These are phyloP conservation scores for Parsonsia alboflavescens DNA, from an alignment of 257 asterid genomes.

Conservation along the genomic window DNA sequence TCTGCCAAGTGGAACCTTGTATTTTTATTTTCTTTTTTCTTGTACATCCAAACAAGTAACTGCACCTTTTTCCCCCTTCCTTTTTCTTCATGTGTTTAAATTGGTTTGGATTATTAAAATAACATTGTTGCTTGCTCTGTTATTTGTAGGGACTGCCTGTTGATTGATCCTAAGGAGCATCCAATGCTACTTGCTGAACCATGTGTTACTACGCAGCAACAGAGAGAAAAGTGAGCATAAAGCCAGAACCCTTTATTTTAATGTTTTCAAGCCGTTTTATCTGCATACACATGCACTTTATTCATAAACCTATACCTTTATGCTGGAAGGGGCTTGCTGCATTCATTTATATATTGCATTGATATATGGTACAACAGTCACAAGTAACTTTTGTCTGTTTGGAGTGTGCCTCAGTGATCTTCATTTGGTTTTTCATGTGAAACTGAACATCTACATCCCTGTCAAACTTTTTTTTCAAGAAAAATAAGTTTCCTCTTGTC, in stretches of 20 bases:
- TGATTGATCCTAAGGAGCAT: slow-evolving; percentile 97
- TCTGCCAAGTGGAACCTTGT: neutral
- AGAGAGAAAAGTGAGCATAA: slow-evolving; percentile 87
- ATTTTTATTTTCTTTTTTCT: neutral
- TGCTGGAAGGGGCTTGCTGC: neutral
- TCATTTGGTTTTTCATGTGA: neutral
- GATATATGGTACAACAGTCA: neutral
- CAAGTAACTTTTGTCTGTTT: neutral
- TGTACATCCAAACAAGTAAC: neutral
- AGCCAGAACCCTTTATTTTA: slow-evolving; percentile 1
- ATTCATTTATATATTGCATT: neutral
- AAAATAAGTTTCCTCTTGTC: neutral
- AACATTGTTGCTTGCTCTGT: slow-evolving; percentile 9
- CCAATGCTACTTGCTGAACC: slow-evolving; percentile 99
- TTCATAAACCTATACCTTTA: neutral
- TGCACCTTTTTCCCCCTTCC: neutral
- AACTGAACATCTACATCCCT: neutral
- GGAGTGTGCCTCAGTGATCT: neutral
- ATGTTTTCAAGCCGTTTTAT: neutral
- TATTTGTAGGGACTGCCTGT: slow-evolving; percentile 68
- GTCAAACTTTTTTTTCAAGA: no score
- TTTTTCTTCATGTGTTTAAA: neutral
- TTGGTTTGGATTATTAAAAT: neutral
- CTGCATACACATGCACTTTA: neutral
- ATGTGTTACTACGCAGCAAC: slow-evolving; percentile 81